phyloP scores from a whole-genome alignment of 2,329 filamentous ascomycete species.

The Hypoxylon sp. region DNA sequence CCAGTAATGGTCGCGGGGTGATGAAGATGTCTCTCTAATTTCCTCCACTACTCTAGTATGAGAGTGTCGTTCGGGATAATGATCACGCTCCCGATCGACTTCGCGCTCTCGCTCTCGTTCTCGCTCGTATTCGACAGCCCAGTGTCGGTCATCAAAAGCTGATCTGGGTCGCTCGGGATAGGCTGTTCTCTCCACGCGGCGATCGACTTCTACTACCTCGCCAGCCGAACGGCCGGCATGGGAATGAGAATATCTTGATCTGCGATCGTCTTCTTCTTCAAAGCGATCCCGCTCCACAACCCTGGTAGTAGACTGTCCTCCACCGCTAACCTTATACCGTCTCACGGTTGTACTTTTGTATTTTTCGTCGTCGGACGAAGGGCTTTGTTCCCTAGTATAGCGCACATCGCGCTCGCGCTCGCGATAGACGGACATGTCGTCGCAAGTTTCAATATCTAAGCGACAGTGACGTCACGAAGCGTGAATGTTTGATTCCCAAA shows the following conservation, averaged over 20 bases:
- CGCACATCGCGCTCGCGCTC: slow-evolving; percentile 54
- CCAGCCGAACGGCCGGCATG: slow-evolving; percentile 43
- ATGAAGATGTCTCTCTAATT: slow-evolving; percentile 54
- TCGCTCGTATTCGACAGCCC: slow-evolving; percentile 52
- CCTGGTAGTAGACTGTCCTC: slow-evolving; percentile 42
- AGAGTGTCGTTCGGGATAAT: slow-evolving; percentile 48
- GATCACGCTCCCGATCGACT: slow-evolving; percentile 45
- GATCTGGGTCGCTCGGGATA: slow-evolving; percentile 67
- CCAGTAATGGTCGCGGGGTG: slow-evolving; percentile 61
- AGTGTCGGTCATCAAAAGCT: slow-evolving; percentile 59
- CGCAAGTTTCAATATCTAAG: slow-evolving; percentile 28
- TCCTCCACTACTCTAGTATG: slow-evolving; percentile 60
- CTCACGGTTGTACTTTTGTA: slow-evolving; percentile 53
- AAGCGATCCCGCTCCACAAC: slow-evolving; percentile 49
- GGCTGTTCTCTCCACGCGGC: slow-evolving; percentile 59
- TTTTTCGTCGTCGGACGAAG: slow-evolving; percentile 50
- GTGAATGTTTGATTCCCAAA: slow-evolving; percentile 18
- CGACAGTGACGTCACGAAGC: slow-evolving; percentile 47
- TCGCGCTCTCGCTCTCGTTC: slow-evolving; percentile 55
- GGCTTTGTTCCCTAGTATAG: slow-evolving; percentile 52
- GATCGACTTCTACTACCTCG: slow-evolving; percentile 52
- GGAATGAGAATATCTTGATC: slow-evolving; percentile 51
- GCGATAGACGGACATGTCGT: slow-evolving; percentile 51
- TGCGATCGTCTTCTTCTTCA: slow-evolving; percentile 49
- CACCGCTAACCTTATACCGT: slow-evolving; percentile 54